Base-by-base conservation (phyloP, 2,329 filamentous ascomycete species). In the Thelonectria olida region DNA sequence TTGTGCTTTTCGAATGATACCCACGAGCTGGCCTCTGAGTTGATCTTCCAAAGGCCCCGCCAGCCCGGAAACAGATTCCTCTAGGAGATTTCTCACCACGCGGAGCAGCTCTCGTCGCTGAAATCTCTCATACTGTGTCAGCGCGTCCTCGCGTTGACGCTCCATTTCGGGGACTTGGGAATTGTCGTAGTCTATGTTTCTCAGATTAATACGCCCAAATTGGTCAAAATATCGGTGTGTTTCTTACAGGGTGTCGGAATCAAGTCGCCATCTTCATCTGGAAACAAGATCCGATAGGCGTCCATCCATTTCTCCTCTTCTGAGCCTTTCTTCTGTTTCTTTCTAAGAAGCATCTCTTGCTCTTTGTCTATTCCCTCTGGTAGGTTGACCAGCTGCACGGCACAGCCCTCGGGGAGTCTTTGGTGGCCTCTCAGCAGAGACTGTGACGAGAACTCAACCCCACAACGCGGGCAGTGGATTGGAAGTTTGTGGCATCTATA, bases 341-440 rank as follows among this genome's bases (percentile, higher is more conserved):
- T 51, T 12, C 48, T 31, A 38, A 51, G 48, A 7, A 38, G 20
- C 4, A 22, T 22, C 31, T 51, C 31, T 15, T 51, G 48, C 8
- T 38, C 48, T 25, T 38, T 51, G 19, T 38, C 20, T 38, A 51
- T 38, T 2, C 48, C 48, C 31, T 51, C 48, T n/a, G 48, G 48
- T 9, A 39, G 7, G 13, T 51, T 13, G 19, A 51, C 9, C 6
- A n/a, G 9, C n/a, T 51, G 20, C 8, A 51, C 31, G 15, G 17
- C 5, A 19, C 48, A 51, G 3, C 19, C 31, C 20, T 51, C 20
- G 13, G 42, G 42, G 12, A 28, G 42, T 10, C 42, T n/a, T 17
- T 47, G 42, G 42, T 47, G 42, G 5, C 20, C 15, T 13, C 5
- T 47, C 22, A 47, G 13, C 23, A 15, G 22, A n/a, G 42, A n/a